Conservation (phyloP, 345 rosid genomes). For the Hevea brasiliensis region DNA sequence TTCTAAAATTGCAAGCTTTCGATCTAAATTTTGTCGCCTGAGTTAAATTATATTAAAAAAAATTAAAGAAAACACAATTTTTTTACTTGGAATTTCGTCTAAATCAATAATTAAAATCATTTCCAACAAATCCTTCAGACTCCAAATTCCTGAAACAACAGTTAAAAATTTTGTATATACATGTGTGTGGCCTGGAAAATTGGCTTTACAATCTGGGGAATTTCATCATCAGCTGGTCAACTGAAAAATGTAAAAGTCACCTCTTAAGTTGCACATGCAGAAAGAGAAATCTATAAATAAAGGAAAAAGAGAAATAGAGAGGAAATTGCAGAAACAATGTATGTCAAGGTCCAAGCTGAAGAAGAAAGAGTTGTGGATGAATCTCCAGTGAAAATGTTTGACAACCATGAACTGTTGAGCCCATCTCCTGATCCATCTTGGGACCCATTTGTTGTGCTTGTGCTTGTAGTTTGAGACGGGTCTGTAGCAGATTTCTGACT, state of each 20-base stretch:
- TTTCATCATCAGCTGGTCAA: background rate
- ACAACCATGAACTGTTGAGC: conserved; percentile 42
- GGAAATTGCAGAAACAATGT: conserved; percentile 21
- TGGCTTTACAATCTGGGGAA: conserved; percentile 25
- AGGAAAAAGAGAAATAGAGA: conserved; percentile 12
- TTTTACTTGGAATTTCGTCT: too few species aligned
- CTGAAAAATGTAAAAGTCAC: conserved; percentile 1
- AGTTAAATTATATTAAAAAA: too few species aligned
- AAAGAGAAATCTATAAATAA: conserved; percentile 11
- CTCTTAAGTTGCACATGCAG: background rate
- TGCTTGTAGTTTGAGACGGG: conserved; percentile 4
- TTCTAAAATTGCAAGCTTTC: too few species aligned
- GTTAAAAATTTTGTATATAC: conserved; percentile 14
- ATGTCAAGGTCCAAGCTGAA: conserved; percentile 16
- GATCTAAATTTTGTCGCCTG: too few species aligned
- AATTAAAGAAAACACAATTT: too few species aligned
- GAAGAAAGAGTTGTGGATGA: conserved; percentile 31
- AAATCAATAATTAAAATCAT: too few species aligned
- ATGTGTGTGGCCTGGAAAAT: conserved; percentile 31
- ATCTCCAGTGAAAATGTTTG: conserved; percentile 39
- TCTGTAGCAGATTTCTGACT: conserved; percentile 62
- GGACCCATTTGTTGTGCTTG: conserved; percentile 24
- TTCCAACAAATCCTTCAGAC: conserved; percentile 15
- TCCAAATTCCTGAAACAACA: background rate
- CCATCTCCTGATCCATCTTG: conserved; percentile 30